phyloP scores from a whole-genome alignment of 2,329 filamentous ascomycete species.

The Trichophaea hybrida region DNA sequence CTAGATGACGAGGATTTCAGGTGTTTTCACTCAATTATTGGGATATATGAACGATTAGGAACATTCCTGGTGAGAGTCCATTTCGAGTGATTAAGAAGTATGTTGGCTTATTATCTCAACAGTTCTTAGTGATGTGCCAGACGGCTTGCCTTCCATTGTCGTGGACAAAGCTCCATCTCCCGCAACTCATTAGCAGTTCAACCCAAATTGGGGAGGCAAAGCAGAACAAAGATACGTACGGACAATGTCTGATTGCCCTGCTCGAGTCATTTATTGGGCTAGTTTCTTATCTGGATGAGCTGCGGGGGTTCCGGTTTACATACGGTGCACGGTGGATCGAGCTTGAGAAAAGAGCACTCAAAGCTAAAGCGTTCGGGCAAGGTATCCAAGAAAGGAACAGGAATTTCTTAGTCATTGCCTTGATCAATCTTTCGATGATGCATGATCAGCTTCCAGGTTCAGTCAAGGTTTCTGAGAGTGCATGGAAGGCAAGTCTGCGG shows the following conservation, averaged over 20 bases:
- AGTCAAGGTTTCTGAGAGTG: neutral
- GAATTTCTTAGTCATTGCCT: neutral
- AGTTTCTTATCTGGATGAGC: neutral
- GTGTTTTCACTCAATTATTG: neutral
- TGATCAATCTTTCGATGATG: neutral
- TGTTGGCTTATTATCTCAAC: neutral
- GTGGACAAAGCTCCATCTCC: neutral
- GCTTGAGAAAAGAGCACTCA: neutral
- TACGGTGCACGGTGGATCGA: too few relatives aligned
- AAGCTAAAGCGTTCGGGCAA: neutral
- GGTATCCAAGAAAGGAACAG: neutral
- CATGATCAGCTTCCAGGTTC: neutral
- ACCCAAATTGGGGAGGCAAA: too few relatives aligned
- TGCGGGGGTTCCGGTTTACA: too few relatives aligned
- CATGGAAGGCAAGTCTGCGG: neutral
- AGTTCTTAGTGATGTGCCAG: neutral
- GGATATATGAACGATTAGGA: neutral
- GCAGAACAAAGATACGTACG: neutral
- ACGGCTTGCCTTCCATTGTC: neutral
- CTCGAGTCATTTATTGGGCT: neutral
- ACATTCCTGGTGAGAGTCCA: neutral
- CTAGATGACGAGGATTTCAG: neutral
- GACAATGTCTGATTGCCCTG: neutral
- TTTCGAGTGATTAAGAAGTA: neutral
- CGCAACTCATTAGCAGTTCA: neutral